Percentiles rank a stretch among this genome's conserved stretches.
These are phyloP conservation scores for Noccaea caerulescens DNA, from an alignment of 345 rosid species.

Conservation along the genomic window DNA sequence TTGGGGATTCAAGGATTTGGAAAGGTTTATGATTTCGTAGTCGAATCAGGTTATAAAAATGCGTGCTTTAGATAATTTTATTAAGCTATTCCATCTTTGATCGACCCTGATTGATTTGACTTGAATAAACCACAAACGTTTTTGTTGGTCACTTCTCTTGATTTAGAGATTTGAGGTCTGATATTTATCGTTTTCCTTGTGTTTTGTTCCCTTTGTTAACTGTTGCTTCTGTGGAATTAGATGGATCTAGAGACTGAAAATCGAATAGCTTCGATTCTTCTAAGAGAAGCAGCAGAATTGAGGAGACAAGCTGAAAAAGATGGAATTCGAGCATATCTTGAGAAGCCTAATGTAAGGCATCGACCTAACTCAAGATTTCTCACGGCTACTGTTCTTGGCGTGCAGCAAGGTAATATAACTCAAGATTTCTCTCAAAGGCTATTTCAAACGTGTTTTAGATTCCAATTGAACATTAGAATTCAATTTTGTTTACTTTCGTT, in stretches of 20 bases:
- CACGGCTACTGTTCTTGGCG: conserved; percentile 91
- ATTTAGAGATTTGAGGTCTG: conserved; percentile 13
- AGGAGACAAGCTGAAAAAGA: conserved; percentile 77
- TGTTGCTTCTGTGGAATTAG: conserved; percentile 27
- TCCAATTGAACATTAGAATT: background rate
- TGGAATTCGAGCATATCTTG: conserved; percentile 77
- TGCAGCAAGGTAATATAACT: conserved; percentile 83
- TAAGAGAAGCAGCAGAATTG: conserved; percentile 94
- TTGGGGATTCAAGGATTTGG: background rate
- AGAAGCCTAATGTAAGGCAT: conserved; percentile 62
- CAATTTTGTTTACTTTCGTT: background rate
- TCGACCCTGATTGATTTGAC: conserved; percentile 23
- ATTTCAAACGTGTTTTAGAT: conserved; percentile 5
- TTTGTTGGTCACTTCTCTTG: conserved; percentile 6
- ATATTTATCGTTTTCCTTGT: background rate
- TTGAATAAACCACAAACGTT: background rate
- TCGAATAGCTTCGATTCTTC: conserved; percentile 78
- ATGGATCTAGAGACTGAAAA: conserved; percentile 97
- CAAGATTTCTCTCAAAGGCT: conserved; percentile 61
- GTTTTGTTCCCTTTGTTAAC: background rate
- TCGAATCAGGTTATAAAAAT: background rate
- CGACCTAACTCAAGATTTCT: conserved; percentile 93
- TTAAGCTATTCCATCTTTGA: conserved; percentile 2
- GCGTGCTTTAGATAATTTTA: background rate
- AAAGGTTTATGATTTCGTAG: background rate